Evolutionary conservation across 768 basidiomycete genomes (phyloP), one percentile per base, ranked within the genome.

Genomic region (Rhizopogon salebrosus): DNA sequence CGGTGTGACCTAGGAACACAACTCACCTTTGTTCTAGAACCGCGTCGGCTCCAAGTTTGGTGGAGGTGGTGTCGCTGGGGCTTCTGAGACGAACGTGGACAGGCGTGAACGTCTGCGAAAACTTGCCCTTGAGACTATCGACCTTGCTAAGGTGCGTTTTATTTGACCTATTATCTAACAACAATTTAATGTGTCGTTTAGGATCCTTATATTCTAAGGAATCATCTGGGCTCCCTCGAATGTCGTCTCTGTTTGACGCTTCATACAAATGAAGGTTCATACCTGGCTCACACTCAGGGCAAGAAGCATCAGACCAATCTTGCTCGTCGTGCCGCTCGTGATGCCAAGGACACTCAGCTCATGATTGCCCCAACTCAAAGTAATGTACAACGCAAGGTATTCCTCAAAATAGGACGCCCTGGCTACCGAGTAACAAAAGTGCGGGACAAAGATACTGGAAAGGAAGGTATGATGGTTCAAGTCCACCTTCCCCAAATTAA

Each of bases 241-340:
- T 99, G 97, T 75, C 91, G 95, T 62, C 81, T 99, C 26, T 98
- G 97, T 69, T 74, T 99, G 42, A 99, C 97, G 0, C 80, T 99
- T 10, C 97, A 99, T 72, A 98, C 95, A n/a, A 98, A 98, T 63
- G 97, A 99, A 72, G 97, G 97, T 18, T 97, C 95, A 13, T 98
- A 98, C 68, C 87, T 99, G 43, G 97, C 97, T 0, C 97, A 99
- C 62, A 99, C 97, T 0, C 97, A 98, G 74, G 97, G 97, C 20
- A 99, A 98, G 76, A 99, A 98, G 67, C 97, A 98, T 67, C 97
- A 98, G 68, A 98, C 95, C 3, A 98, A 98, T 67, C 84, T 99
- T 48, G 97, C 97, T 13, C 83, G 97, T 37, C 87, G 97, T 59
- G 97, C 97, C 0, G 95, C 95, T n/a, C 84, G 87, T 58, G 97